Evolutionary conservation across 805 yeast species (phyloP), one percentile per base, ranked within the genome.

Genomic region (Candida quercuum): DNA sequence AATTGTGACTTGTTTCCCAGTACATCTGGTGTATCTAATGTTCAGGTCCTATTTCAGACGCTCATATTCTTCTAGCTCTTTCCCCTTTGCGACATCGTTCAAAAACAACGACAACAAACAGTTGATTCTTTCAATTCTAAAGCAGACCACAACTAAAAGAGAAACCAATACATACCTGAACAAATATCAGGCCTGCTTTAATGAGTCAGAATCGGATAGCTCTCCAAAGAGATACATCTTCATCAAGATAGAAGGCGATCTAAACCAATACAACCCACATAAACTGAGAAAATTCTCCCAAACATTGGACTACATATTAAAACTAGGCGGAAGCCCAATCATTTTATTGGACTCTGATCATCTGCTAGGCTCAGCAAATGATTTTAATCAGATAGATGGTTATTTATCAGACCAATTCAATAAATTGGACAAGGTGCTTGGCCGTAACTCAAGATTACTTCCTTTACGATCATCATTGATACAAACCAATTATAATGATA

Each of bases 101-200:
- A 29, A 17, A 29, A 29, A 29, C 8, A 62, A 67, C 32, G 72
- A 75, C 15, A 78, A 77, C 46, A 69, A 77, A 46, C 86, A 85
- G 38, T 64, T 91, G 35, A 81, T 91, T n/a, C 64, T 87, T 14
- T 80, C 96, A 2, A 88, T 91, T 18, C 67, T 91, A 40, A 81
- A 81, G 51, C 81, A 96, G 2, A 86, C 97, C 4, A 94, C 97
- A 6, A 91, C 98, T 1, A 89, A 87, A 57, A 69, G 99, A 42
- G 98, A 91, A 54, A 95, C 96, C 5, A 72, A 76, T 45, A 83
- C 81, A 46, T 91, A 89, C 54, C 62, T 91, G 33, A 66, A 75
- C 25, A 85, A 81, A 53, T 91, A 89, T 54, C 61, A 71, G 2
- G 72, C 76, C 0, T 39, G 28, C 27, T n/a, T 33, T 59, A 56